Base-by-base conservation (phyloP, 208 protist species). In the Leishmania arabica region DNA sequence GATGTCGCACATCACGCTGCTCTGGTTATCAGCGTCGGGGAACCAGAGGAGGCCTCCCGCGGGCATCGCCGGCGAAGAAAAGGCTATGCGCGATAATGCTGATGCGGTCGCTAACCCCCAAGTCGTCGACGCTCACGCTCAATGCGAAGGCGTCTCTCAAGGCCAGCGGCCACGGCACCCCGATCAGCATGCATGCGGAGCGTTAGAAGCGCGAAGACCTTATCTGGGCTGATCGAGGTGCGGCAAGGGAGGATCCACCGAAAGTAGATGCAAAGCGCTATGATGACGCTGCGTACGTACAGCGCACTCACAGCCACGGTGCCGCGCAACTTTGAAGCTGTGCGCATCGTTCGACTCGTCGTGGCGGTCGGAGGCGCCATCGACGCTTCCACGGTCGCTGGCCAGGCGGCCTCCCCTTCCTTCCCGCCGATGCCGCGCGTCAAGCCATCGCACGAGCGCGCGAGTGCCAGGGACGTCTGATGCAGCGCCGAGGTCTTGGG, bases 191-290 rank as follows among this genome's bases (percentile, higher is more conserved):
- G 81, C 90, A 89, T 9, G 89, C 88, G 9, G 79, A 34, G 51
- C 86, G 86, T 65, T 92, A 86, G 78, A 91, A 93, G 34, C 84
- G 82, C 7, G 86, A 89, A 89, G 15, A 91, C 75, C 42, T 93
- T 89, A 34, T 84, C 90, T 37, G 88, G 86, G 51, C 78, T 80
- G 65, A 85, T 58, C 0, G 89, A 85, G 6, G 75, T 75, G 65
- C 47, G 13, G 83, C 88, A 93, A 74, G 90, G 83, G 6, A 86
- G 87, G 78, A 92, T 90, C 87, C 84, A 93, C 76, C 89, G 79
- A 54, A 82, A 83, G 83, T 85, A 93, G 74, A 93, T 84, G 68
- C 91, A 84, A 17, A 92, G 83, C 85, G 93, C 89, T 79, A 93
- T 81, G 37, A 92, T 83, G 42, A 88, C 84, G 69, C 87, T 76